Evolutionary conservation across 306 rosid species (phyloP).

Genomic region (Fagus sylvatica): DNA sequence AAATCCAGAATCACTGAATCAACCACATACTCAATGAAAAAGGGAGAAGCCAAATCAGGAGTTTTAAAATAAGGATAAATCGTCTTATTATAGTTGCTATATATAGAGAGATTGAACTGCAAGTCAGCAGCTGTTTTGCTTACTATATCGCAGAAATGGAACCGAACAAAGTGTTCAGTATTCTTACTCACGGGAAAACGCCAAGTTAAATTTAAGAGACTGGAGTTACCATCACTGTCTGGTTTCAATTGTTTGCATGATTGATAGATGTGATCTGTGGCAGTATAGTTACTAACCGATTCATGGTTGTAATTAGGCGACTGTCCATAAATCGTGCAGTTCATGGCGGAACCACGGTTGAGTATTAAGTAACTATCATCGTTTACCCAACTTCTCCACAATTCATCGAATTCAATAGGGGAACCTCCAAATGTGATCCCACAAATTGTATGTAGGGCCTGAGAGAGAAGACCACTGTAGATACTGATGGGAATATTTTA

Average conservation of each 20-base stretch:
- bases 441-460: constrained; percentile 21
- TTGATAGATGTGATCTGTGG: constrained; percentile 26
- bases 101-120: neutral
- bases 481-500: too few species aligned
- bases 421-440: constrained; percentile 41
- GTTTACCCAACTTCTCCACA: constrained; percentile 38
- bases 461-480: constrained; percentile 20
- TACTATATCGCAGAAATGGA: constrained; percentile 41
- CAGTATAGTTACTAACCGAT: neutral
- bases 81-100: rapidly evolving
- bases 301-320: rapidly evolving
- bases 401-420: neutral
- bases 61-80: neutral
- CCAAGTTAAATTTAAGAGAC: constrained; percentile 31
- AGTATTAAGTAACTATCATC: constrained; percentile 25
- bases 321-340: rapidly evolving
- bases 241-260: neutral
- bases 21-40: constrained; percentile 30
- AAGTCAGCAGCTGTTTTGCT: rapidly evolving
- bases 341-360: neutral
- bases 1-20: constrained; percentile 21
- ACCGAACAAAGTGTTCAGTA: constrained; percentile 24
- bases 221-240: rapidly evolving
- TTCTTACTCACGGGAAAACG: constrained; percentile 28
- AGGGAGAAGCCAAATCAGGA: constrained; percentile 3